A percentile compares a stretch with the other conserved stretches of the same genome.
Evolutionary conservation across 345 rosid genomes (phyloP).

Genomic region (Euphorbia pulcherrima): DNA sequence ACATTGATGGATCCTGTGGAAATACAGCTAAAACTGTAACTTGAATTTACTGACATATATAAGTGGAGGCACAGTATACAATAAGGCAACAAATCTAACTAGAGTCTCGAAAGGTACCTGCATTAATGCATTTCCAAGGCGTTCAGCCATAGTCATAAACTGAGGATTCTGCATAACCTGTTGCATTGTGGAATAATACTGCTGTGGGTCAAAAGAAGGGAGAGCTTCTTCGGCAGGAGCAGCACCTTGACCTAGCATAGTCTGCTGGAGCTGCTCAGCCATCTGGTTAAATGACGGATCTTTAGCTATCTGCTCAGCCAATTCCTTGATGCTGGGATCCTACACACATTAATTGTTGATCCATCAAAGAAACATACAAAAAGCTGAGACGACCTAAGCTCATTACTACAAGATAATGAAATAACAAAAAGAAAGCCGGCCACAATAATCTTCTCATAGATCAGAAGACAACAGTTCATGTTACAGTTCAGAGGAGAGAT

Average conservation of each 20-base stretch:
- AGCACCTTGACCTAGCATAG: slow-evolving; percentile 53
- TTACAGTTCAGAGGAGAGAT: not conserved
- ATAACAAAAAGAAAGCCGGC: not conserved
- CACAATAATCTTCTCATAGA: not conserved
- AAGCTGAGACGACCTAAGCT: not conserved
- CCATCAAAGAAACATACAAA: not conserved
- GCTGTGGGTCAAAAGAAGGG: slow-evolving; percentile 72
- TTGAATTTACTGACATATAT: too few species aligned
- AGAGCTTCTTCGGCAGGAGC: slow-evolving; percentile 43
- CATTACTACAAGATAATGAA: too few species aligned
- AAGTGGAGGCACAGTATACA: too few species aligned
- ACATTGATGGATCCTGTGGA: slow-evolving; percentile 91
- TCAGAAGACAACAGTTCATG: not conserved
- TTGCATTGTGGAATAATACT: slow-evolving; percentile 77
- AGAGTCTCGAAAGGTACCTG: slow-evolving; percentile 43
- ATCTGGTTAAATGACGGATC: slow-evolving; percentile 90
- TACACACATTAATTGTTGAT: slow-evolving; percentile 18
- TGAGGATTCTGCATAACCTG: slow-evolving; percentile 98
- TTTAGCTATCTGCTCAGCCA: slow-evolving; percentile 92
- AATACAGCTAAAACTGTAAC: slow-evolving; percentile 8
- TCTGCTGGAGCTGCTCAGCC: slow-evolving; percentile 94
- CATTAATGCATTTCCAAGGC: slow-evolving; percentile 80
- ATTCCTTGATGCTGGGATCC: slow-evolving; percentile 92
- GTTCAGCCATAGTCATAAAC: slow-evolving; percentile 93
- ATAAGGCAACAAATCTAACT: not conserved